Evolutionary conservation across 208 protist species (phyloP).

Genomic region (Acanthamoeba royreba): DNA sequence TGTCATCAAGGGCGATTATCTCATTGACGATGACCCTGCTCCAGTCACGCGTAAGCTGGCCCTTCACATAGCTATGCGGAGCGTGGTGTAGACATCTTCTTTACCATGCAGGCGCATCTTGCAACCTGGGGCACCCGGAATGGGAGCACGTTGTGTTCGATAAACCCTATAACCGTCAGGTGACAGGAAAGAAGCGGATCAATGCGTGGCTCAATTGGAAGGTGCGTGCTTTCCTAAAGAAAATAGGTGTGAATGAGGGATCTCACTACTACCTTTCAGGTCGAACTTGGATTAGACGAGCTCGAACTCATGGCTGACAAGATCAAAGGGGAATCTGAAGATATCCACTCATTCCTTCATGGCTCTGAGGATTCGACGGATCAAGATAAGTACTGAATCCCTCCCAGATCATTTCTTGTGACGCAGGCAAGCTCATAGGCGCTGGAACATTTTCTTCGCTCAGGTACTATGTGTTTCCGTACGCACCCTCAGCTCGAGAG

Average conservation of each 20-base stretch:
- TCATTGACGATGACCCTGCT: slow-evolving; percentile 29
- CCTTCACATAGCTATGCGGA: no score
- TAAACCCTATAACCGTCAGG: background rate
- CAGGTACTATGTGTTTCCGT: slow-evolving; percentile 30
- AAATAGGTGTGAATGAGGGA: background rate
- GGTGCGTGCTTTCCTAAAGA: background rate
- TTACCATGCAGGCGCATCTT: background rate
- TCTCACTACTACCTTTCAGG: background rate
- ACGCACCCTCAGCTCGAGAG: background rate
- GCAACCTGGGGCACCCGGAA: background rate
- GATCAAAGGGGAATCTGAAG: background rate
- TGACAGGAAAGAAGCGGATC: background rate
- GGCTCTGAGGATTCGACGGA: slow-evolving; percentile 16
- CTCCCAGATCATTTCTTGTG: background rate
- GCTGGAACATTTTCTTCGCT: background rate
- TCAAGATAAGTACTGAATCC: background rate
- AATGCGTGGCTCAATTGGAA: slow-evolving; percentile 18
- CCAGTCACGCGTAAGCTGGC: slow-evolving; percentile 5
- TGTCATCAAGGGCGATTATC: background rate
- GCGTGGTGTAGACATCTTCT: no score
- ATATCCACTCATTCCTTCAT: background rate
- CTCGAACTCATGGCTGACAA: background rate
- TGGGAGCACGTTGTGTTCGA: slow-evolving; percentile 34
- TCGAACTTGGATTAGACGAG: background rate
- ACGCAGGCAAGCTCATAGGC: background rate